Evolutionary conservation across 116 monocot species (phyloP), one percentile per base, ranked within the genome.

Genomic region (Trichopus zeylanicus): DNA sequence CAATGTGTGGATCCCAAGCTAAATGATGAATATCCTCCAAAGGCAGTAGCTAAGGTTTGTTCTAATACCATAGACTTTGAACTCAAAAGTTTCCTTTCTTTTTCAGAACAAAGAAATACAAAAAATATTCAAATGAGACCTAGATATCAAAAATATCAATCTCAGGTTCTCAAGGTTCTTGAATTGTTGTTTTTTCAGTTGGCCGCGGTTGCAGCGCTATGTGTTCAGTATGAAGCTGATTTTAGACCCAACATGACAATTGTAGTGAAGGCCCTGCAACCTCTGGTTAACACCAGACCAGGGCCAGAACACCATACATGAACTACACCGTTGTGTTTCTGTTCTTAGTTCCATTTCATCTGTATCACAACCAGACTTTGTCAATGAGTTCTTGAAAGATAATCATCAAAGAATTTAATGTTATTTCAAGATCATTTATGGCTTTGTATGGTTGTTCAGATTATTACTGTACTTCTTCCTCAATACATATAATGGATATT

Each of bases 211-310:
- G 91, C 86, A 46, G 91, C 91, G 0, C 65, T 92, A 2, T 92
- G 91, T 29, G 80, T 92, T 2, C 91, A 92, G 31, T 92, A 92
- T 38, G 91, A 92, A 73, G 74, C 91, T n/a, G 91, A 92, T 60
- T 86, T 92, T 62, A 26, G 91, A 28, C 86, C 91, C 0, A 92
- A 92, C 53, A 92, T 92, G 91, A 86, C 83, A 3, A 92, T 92
- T 13, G 86, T 92, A 26, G 91, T 86, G 24, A 92, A 92, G 72
- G 91, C 91, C 18, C 86, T 92, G 20, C 83, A 83, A 42, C 91
- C 91, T 11, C 86, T 92, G 25, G 57, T 92, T 1, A 78, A 49
- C 47, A 52, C 79, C 6, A 80, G 60, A 62, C 54, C 62, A 32
- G 79, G 69, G 22, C 65, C 49, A 26, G 78, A 84, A 0, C 29